Evolutionary conservation across 1,284 basidiomycete species (phyloP), one percentile per base, ranked within the genome.

Genomic region (Hortiboletus rubellus): DNA sequence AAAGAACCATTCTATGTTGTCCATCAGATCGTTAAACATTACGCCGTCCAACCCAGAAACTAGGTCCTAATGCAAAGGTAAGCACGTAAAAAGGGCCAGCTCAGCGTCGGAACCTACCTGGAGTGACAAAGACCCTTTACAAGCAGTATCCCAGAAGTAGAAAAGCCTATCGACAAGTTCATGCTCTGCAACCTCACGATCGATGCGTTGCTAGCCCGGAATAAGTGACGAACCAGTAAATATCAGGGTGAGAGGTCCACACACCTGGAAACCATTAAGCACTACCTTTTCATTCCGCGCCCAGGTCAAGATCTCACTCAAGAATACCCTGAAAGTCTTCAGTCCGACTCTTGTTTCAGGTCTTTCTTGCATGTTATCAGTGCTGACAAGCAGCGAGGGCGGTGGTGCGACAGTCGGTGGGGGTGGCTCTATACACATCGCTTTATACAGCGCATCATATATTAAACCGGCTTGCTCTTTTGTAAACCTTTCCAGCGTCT

Each of bases 1-100:
- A 76, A 99, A 98, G 77, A 99, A 96, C 95, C 96, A 98, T 72
- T 97, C 92, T 66, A 98, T 98, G 66, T 93, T 96, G 60, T 95
- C 92, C 94, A 98, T 97, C 60, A 99, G 79, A 71, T 97, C 97
- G 61, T 94, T 96, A 74, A 94, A 92, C 86, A 98, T 93, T 55
- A 98, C 91, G 14, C 88, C 87, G 66, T 97, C 89, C 45, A 99
- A 77, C 2, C 96, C 97, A 40, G 82, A 83, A 8, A 99, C 89
- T 31, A 99, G 80, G 71, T 99, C 95, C 89, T 98, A 70, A 31
- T 47, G 8, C 36, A 40, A 48, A 33, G 18, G 47, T 62, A 52
- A 67, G 57, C 48, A 44, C 18, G 24, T 36, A 34, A 37, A 42
- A 34, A 0, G 22, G 11, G 22, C 18, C n/a, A 17, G 9, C 27